A percentile compares a stretch with the other conserved stretches of the same genome.
Conservation (phyloP, 306 rosid species). For the Dicorynia guianensis region DNA sequence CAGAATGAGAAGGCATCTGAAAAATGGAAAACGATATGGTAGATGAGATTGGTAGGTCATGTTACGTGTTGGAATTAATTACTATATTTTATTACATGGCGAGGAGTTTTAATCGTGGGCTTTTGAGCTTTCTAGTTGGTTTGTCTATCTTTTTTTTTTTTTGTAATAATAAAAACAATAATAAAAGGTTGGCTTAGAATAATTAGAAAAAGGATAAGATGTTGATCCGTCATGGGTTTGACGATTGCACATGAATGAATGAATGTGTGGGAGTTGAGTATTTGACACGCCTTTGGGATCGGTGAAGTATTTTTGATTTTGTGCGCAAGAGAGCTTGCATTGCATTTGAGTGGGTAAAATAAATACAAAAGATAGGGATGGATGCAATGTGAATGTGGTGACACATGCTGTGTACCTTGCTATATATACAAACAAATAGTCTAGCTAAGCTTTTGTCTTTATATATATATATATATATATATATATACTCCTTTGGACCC, state of each 20-base stretch:
- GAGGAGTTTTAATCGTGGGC: neutral
- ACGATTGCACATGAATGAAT: constrained; percentile 6
- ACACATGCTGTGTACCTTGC: neutral
- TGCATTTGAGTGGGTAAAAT: neutral
- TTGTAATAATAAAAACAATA: no score
- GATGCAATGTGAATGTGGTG: neutral
- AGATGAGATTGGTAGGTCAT: neutral
- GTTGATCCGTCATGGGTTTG: constrained; percentile 8
- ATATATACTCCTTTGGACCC: no score
- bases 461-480: no score
- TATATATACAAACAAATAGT: neutral
- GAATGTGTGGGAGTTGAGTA: neutral
- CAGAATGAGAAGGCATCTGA: no score
- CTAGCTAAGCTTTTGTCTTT: neutral
- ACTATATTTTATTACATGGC: neutral
- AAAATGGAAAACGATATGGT: neutral
- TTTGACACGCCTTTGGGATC: constrained; percentile 29
- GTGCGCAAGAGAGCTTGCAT: neutral
- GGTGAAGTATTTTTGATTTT: constrained; percentile 15
- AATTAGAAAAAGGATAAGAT: neutral
- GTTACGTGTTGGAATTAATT: neutral
- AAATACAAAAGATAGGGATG: neutral
- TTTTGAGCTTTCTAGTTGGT: neutral
- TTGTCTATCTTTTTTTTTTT: no score
- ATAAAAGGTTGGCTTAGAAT: neutral